These are phyloP conservation scores for Rhynchosporium agropyri DNA, from an alignment of 2,329 filamentous ascomycete species.

Conservation along the genomic window DNA sequence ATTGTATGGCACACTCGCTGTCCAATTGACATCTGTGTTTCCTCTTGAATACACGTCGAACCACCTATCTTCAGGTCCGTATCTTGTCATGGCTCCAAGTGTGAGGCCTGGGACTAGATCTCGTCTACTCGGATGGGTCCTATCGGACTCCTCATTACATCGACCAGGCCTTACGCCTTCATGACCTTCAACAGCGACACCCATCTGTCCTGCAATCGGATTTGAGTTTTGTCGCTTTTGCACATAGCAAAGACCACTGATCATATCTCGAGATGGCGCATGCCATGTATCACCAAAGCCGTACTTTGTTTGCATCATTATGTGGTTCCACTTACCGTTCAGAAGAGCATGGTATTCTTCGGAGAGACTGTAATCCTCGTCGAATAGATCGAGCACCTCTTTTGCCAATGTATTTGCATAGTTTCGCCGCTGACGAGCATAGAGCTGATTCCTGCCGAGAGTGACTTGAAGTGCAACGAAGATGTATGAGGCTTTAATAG, in stretches of 20 bases:
- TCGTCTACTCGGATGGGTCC: conserved; percentile 47
- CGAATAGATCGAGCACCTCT: conserved; percentile 54
- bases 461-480: conserved; percentile 54
- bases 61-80: conserved; percentile 55
- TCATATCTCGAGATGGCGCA: conserved; percentile 68
- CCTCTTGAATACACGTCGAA: conserved; percentile 65
- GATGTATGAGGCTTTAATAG: conserved; percentile 57
- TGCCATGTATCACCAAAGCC: conserved; percentile 61
- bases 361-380: conserved; percentile 58
- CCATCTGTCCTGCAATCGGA: conserved; percentile 51
- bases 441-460: conserved; percentile 54
- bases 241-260: conserved; percentile 62
- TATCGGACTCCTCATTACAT: conserved; percentile 57
- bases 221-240: conserved; percentile 56
- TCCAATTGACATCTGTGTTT: conserved; percentile 52
- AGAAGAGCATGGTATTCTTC: conserved; percentile 57
- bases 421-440: conserved; percentile 57
- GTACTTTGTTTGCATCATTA: conserved; percentile 60
- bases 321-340: conserved; percentile 61
- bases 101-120: conserved; percentile 41
- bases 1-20: conserved; percentile 44
- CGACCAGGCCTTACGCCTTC: conserved; percentile 42
- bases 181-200: conserved; percentile 50
- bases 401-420: conserved; percentile 56
- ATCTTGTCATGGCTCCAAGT: conserved; percentile 52